Evolutionary conservation across 495 filamentous ascomycete species (phyloP), one percentile per base, ranked within the genome.

Genomic region (Tetracladium setigerum): DNA sequence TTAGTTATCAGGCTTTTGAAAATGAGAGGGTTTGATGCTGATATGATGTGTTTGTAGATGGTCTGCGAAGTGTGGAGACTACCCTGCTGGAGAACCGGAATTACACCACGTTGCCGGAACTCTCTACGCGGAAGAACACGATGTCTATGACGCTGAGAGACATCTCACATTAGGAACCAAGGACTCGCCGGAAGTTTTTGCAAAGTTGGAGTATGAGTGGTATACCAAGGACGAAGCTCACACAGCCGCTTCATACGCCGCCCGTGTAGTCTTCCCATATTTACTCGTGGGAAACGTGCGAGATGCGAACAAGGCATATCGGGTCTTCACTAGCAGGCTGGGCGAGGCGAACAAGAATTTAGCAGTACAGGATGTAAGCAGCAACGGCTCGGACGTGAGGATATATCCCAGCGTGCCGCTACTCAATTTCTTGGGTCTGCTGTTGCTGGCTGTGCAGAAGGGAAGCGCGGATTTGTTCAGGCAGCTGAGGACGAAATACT

Each of bases 31-130:
- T 17, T 38, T 30, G 19, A 44, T 17, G 15, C 45, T 41, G 18
- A 42, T 39, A 17, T 54, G 57, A 44, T 54, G 27, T 34, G 11
- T 18, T 22, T 18, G 35, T 46, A 85, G 81, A 47, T 99, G 92
- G 92, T 90, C 88, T 55, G 72, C 77, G 19, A 86, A 82, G 56
- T 82, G 77, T 58, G 89, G 90, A 49, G 86, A 91, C 34, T 83
- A 87, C 59, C 92, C 94, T 37, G 82, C 88, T 51, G 92, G 92
- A 38, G 92, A 99, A 56, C 87, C 94, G 5, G 94, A 97, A 50
- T 70, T 99, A 47, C 92, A 99, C 62, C 90, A 97, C 67, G 89
- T 94, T 41, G 83, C 83, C 16, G 92, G 92, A 35, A 83, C 80
- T 8, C 70, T 97, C 22, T 95, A 86, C 61, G 89, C 89, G 10